These are phyloP conservation scores for Ogataea pignaliae DNA, from an alignment of 805 yeast genomes.

Conservation along the genomic window DNA sequence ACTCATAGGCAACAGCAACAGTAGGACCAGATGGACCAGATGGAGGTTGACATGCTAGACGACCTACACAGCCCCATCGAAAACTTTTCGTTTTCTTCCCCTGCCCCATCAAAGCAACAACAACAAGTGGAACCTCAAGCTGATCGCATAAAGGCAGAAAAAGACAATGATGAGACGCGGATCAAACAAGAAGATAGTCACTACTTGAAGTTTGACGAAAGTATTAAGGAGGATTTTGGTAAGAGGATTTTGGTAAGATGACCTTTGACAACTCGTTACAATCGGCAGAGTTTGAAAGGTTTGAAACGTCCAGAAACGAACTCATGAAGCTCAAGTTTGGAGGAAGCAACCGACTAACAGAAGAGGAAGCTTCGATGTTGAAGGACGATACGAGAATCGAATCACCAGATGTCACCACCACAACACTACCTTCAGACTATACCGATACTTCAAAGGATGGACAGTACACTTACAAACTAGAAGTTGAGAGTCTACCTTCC, in stretches of 20 bases:
- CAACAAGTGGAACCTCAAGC: slow-evolving; percentile 12
- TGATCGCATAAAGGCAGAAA: not conserved
- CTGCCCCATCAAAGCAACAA: not conserved
- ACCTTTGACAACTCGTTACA: slow-evolving; percentile 3
- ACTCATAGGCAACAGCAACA: slow-evolving; percentile 3
- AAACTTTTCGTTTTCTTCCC: not conserved
- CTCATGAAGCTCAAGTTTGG: slow-evolving; percentile 54
- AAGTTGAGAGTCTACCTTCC: slow-evolving; percentile 62
- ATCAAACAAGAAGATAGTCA: slow-evolving; percentile 14
- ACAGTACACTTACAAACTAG: slow-evolving; percentile 39
- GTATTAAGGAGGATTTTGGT: slow-evolving; percentile 2
- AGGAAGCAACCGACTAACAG: slow-evolving; percentile 12
- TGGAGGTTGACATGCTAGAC: not conserved
- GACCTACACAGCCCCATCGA: not conserved
- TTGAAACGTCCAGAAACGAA: slow-evolving; percentile 44
- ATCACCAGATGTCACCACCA: slow-evolving; percentile 23
- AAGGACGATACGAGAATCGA: slow-evolving; percentile 9
- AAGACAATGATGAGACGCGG: not conserved
- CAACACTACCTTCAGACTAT: slow-evolving; percentile 27
- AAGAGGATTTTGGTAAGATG: too few species aligned
- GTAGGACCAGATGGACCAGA: not conserved
- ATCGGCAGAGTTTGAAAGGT: slow-evolving; percentile 27
- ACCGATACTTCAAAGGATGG: slow-evolving; percentile 16
- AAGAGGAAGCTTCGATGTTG: slow-evolving; percentile 6
- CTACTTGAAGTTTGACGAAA: slow-evolving; percentile 6